phyloP scores from a whole-genome alignment of 1,139 yeast species.

The Geotrichum carabidarum region DNA sequence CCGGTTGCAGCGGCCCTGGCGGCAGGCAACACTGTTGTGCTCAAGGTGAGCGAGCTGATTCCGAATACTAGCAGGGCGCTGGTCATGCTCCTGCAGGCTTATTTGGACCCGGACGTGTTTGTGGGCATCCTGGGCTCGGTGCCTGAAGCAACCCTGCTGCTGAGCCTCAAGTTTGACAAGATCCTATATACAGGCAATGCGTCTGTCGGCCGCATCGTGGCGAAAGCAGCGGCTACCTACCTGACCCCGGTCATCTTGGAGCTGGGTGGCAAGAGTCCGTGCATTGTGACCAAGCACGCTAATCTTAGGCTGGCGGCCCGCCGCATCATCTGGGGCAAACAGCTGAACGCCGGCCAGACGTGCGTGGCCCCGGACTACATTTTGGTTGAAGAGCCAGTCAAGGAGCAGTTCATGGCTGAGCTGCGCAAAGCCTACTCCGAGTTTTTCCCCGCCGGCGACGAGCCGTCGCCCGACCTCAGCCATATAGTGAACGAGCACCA shows the following conservation, averaged over 20 bases:
- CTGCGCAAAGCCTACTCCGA: conserved; percentile 45
- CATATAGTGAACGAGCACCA: conserved; percentile 63
- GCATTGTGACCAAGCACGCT: conserved; percentile 53
- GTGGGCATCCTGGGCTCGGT: conserved; percentile 70
- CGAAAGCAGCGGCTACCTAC: conserved; percentile 75
- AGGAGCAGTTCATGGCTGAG: conserved; percentile 49
- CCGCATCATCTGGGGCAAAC: conserved; percentile 73
- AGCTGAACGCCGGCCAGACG: conserved; percentile 81
- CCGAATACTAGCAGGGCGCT: conserved; percentile 58
- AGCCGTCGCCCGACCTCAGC: conserved; percentile 41
- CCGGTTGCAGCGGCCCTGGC: conserved; percentile 81
- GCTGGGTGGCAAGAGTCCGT: conserved; percentile 90
- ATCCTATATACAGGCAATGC: conserved; percentile 84
- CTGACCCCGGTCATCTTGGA: conserved; percentile 80
- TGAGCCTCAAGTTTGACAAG: conserved; percentile 69
- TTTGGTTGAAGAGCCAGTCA: conserved; percentile 55
- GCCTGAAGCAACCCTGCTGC: conserved; percentile 60
- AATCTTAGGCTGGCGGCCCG: conserved; percentile 51
- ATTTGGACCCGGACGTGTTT: conserved; percentile 53
- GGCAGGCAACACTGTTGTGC: conserved; percentile 77
- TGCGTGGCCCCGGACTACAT: conserved; percentile 87
- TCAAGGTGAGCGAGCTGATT: conserved; percentile 75
- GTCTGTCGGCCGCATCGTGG: conserved; percentile 69
- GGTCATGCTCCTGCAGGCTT: conserved; percentile 49
- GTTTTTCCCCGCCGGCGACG: conserved; percentile 44